phyloP scores from a whole-genome alignment of 805 yeast genomes.

The Yamadazyma nakazawae region DNA sequence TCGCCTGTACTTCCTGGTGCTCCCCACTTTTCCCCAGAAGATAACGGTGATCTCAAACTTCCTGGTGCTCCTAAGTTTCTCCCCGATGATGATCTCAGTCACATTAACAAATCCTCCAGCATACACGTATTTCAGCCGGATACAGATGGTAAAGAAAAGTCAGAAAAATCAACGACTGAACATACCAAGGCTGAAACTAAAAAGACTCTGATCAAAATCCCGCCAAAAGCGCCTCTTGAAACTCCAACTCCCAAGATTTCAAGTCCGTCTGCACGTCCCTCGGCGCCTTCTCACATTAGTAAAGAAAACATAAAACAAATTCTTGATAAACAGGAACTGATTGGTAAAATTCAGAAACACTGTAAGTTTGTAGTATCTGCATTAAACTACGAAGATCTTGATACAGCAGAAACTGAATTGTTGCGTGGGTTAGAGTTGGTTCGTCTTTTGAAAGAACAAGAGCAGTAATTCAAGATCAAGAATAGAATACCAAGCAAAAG shows the following conservation, averaged over 20 bases:
- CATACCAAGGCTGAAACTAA: background rate
- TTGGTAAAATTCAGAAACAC: slow-evolving; percentile 59
- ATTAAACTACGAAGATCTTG: slow-evolving; percentile 68
- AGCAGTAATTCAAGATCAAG: background rate
- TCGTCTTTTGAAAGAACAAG: slow-evolving; percentile 5
- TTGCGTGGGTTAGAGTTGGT: slow-evolving; percentile 49
- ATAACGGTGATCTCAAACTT: slow-evolving; percentile 24
- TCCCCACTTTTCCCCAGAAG: slow-evolving; percentile 34
- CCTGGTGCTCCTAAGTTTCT: slow-evolving; percentile 44
- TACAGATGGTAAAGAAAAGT: background rate
- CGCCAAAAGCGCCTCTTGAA: background rate
- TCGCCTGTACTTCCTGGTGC: slow-evolving; percentile 31
- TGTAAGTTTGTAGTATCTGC: slow-evolving; percentile 80
- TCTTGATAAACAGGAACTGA: slow-evolving; percentile 52
- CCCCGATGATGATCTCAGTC: slow-evolving; percentile 37
- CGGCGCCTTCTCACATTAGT: slow-evolving; percentile 8
- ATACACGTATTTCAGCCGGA: slow-evolving; percentile 34
- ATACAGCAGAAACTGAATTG: slow-evolving; percentile 64
- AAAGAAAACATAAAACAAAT: slow-evolving; percentile 46
- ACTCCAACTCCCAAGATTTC: background rate
- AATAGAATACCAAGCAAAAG: too few relatives aligned
- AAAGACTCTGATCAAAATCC: background rate
- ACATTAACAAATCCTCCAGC: slow-evolving; percentile 36
- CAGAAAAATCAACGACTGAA: background rate
- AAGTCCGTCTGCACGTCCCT: background rate